These are phyloP conservation scores for Zygotorulaspora sp. DNA, from an alignment of 805 yeast species.

Conservation along the genomic window DNA sequence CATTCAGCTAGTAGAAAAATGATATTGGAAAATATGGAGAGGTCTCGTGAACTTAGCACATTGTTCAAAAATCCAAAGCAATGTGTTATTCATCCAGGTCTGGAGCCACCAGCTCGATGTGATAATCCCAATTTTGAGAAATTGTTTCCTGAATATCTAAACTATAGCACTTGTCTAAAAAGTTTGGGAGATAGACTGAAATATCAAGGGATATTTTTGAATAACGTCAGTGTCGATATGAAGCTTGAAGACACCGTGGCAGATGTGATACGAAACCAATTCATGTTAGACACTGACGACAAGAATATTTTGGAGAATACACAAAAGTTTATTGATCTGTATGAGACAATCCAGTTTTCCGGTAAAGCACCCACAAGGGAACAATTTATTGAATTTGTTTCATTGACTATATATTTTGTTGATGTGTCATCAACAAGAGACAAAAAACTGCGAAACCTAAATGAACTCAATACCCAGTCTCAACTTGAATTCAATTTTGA, in stretches of 20 bases:
- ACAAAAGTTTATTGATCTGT: slow-evolving; percentile 44
- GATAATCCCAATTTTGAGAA: slow-evolving; percentile 32
- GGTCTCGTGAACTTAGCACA: slow-evolving; percentile 40
- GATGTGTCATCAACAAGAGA: slow-evolving; percentile 25
- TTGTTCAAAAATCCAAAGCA: slow-evolving; percentile 41
- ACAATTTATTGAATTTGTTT: slow-evolving; percentile 59
- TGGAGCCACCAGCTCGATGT: slow-evolving; percentile 42
- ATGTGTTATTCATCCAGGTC: slow-evolving; percentile 47
- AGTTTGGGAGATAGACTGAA: slow-evolving; percentile 56
- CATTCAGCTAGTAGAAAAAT: slow-evolving; percentile 37
- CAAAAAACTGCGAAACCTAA: slow-evolving; percentile 8
- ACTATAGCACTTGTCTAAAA: slow-evolving; percentile 53
- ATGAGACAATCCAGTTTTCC: slow-evolving; percentile 67
- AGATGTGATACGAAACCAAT: slow-evolving; percentile 22
- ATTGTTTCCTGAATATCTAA: slow-evolving; percentile 38
- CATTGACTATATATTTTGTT: slow-evolving; percentile 36
- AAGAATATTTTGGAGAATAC: slow-evolving; percentile 16
- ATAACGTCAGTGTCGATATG: slow-evolving; percentile 31
- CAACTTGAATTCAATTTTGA: slow-evolving; percentile 14
- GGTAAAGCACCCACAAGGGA: slow-evolving; percentile 53
- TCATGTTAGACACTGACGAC: slow-evolving; percentile 15
- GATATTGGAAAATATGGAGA: slow-evolving; percentile 40
- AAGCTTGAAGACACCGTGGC: slow-evolving; percentile 26
- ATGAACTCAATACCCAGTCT: slow-evolving; percentile 7
- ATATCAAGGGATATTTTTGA: slow-evolving; percentile 42